A percentile compares a stretch with the other conserved stretches of the same genome.
These are phyloP conservation scores for Panaeolus cyanescens DNA, from an alignment of 768 basidiomycete genomes.

Conservation along the genomic window DNA sequence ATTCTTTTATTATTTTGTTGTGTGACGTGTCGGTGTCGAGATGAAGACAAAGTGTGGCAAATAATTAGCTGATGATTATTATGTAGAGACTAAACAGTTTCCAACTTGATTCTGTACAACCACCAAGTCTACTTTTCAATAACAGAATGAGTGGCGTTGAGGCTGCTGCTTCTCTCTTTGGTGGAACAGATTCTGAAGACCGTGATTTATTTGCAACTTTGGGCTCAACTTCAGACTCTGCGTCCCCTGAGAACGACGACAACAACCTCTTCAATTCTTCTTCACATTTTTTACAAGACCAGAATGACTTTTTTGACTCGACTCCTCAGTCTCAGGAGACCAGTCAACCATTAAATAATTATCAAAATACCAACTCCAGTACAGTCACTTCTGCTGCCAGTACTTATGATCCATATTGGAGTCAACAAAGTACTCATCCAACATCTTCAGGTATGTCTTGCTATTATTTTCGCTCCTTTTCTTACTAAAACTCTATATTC, in stretches of 20 bases:
- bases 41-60: slow-evolving; percentile 37
- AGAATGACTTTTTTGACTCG: background rate
- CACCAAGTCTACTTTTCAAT: background rate
- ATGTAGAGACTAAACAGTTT: background rate
- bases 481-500: background rate
- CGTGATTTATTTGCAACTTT: slow-evolving; percentile 65
- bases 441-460: background rate
- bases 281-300: slow-evolving; percentile 1
- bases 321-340: background rate
- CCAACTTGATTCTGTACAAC: slow-evolving; percentile 6
- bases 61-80: slow-evolving; percentile 24
- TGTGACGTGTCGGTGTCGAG: slow-evolving; percentile 35
- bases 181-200: slow-evolving; percentile 56
- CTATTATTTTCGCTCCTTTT: too few species aligned
- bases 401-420: background rate
- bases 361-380: background rate
- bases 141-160: slow-evolving; percentile 62
- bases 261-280: slow-evolving; percentile 15
- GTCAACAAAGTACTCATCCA: background rate
- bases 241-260: slow-evolving; percentile 11
- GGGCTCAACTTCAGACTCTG: slow-evolving; percentile 31
- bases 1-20: too few species aligned
- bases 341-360: background rate
- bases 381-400: background rate
- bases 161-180: slow-evolving; percentile 83